Evolutionary conservation across 352 stramenopile species (phyloP), one percentile per base, ranked within the genome.

Genomic region (Phytophthora brassicae): DNA sequence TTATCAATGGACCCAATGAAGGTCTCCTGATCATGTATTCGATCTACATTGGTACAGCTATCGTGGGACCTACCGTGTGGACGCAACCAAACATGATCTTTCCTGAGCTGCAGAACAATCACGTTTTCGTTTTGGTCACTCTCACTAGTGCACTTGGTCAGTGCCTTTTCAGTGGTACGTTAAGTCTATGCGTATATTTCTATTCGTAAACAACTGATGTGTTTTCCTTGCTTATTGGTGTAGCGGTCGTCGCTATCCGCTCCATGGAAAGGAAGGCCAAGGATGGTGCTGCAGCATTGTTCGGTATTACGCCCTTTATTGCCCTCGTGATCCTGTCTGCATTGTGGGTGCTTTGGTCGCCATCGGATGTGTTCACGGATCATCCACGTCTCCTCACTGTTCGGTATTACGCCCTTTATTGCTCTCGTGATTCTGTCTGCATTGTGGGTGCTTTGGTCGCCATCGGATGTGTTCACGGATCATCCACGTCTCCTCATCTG

Each of bases 1-100:
- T 96, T 19, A 77, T 99, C 38, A 99, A 99, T 73, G 97, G 96
- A 60, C 96, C 97, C 6, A 98, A 90, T 56, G 96, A 99, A 76
- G 96, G 97, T 31, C 70, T 99, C 12, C 47, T 98, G 26, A 86
- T 93, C 69, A 94, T 94, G 84, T 94, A 94, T 66, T 77, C 72
- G 44, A 77, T 86, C 55, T 94, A 94, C 74, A 54, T 91, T 26
- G 72, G 46, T 45, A 94, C 86, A 23, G 81, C 84, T 13, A 59
- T 87, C 19, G 38, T 81, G 16, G 86, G 86, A 6, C 84, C 86
- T 6, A 53, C 57, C 1, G 72, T 94, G 33, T 94, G 86, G 86
- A 79, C 66, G 29, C 69, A 92, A 61, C 68, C 77, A 7, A 91
- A 86, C 47, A 4, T 72, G 1, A 14, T 89, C 14, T 73, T 88